Evolutionary conservation across 2,329 filamentous ascomycete genomes (phyloP), one percentile per base, ranked within the genome.

Genomic region (Fonsecaea monophora): DNA sequence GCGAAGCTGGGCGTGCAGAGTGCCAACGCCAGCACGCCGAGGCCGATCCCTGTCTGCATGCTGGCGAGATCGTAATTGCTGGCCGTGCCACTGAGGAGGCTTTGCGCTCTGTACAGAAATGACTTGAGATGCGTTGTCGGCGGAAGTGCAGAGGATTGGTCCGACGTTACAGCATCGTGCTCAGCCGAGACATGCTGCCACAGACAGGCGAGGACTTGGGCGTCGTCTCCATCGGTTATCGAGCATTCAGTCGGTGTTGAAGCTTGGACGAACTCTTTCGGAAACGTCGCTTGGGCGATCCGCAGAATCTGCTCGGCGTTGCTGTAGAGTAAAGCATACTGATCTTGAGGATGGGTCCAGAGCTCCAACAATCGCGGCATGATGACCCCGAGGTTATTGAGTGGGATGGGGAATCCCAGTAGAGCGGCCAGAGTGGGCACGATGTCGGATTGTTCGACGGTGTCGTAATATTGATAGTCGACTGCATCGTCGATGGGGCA

Each of bases 361-460:
- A 98, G 87, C 0, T 85, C 82, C 15, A 97, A 80, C 71, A 99
- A 90, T 5, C 92, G 87, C 0, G 87, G 83, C 57, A 98, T 92
- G 68, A 97, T 89, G 1, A 93, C 88, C 0, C 95, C 95, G 0
- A 99, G 81, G 70, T 93, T 98, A 75, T 99, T 99, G 77, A 89
- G 88, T 0, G 95, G 92, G 0, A 96, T 84, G 0, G 95, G 94
- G 70, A 99, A 90, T 0, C 94, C 94, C 53, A 99, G 84, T 35
- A 99, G 81, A 0, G 90, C 92, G 10, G 92, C 93, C 25, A 99
- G 82, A 0, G 94, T 97, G 1, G 95, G 94, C 0, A 92, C 92
- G 66, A 99, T 86, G 78, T 99, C 96, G 1, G 93, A 96, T 80
- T 99, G 95, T 75, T 98, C 92, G n/a, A 98, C 87, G 62, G 83